These are phyloP conservation scores for Ophiostoma populinum DNA, from an alignment of 2,329 filamentous ascomycete genomes.

Conservation along the genomic window DNA sequence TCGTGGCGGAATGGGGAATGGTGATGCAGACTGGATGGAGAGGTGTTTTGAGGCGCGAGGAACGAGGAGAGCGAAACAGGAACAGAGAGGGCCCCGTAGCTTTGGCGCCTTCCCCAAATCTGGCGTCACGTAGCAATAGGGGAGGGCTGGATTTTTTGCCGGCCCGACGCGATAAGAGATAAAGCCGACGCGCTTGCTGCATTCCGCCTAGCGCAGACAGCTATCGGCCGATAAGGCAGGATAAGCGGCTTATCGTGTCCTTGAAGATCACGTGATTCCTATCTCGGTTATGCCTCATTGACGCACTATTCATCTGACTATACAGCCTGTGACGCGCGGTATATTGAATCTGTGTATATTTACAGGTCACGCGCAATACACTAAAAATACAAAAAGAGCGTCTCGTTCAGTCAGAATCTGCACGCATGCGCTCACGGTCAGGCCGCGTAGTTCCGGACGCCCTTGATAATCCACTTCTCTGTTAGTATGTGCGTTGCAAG, in stretches of 20 bases:
- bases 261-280: not conserved
- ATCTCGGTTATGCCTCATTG: too few species aligned
- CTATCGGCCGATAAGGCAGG: not conserved
- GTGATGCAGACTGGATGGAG: constrained; percentile 3
- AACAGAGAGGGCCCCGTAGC: not conserved
- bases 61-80: constrained; percentile 4
- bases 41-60: constrained; percentile 11
- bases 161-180: constrained; percentile 12
- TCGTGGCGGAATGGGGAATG: not conserved
- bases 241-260: not conserved
- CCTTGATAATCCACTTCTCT: constrained; percentile 45
- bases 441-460: constrained; percentile 28
- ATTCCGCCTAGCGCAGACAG: not conserved
- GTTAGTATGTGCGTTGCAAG: not conserved
- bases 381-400: not conserved
- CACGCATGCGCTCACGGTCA: not conserved
- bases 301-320: too few species aligned
- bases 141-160: constrained; percentile 12
- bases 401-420: too few species aligned
- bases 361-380: not conserved
- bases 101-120: constrained; percentile 2
- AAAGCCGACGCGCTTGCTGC: constrained; percentile 4
- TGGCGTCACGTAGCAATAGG: constrained; percentile 12
- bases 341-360: too few species aligned
- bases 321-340: too few species aligned